These are phyloP conservation scores for Saussurea involucrata DNA, from an alignment of 129 eudicot genomes.

Conservation along the genomic window DNA sequence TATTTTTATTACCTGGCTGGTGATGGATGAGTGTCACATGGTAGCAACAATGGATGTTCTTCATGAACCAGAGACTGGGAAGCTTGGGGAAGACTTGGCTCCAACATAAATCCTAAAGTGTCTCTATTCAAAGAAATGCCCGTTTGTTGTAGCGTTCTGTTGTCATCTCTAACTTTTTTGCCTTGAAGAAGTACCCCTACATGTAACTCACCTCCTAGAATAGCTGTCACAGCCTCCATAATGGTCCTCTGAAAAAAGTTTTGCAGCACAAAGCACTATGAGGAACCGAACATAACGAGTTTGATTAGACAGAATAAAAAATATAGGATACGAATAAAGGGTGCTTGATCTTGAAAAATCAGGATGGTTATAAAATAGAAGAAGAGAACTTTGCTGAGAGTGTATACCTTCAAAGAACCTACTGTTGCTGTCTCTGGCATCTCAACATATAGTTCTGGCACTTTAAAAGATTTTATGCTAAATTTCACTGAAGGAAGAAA, in stretches of 20 bases:
- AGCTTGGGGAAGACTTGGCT: slow-evolving; percentile 55
- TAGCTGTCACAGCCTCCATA: slow-evolving; percentile 76
- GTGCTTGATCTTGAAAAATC: background rate
- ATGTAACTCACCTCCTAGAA: slow-evolving; percentile 73
- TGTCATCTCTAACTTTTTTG: slow-evolving; percentile 80
- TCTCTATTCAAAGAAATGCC: slow-evolving; percentile 58
- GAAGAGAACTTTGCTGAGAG: background rate
- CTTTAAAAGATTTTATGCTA: slow-evolving; percentile 83
- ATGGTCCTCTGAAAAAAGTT: slow-evolving; percentile 54
- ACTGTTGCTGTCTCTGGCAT: slow-evolving; percentile 91
- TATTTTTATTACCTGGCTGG: slow-evolving; percentile 51
- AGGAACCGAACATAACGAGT: background rate
- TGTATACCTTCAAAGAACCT: slow-evolving; percentile 83
- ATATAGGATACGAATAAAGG: background rate
- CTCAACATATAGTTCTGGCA: slow-evolving; percentile 91
- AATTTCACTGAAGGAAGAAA: slow-evolving; percentile 63
- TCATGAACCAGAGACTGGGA: slow-evolving; percentile 32
- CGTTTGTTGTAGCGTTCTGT: slow-evolving; percentile 70
- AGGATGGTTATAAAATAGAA: background rate
- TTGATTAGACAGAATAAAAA: background rate
- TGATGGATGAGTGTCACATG: slow-evolving; percentile 42
- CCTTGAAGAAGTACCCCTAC: slow-evolving; percentile 91
- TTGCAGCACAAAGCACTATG: background rate
- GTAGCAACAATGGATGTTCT: slow-evolving; percentile 39
- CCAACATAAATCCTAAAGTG: slow-evolving; percentile 69